Conservation (phyloP, 441 rosid species). For the Pelargonium australe region DNA sequence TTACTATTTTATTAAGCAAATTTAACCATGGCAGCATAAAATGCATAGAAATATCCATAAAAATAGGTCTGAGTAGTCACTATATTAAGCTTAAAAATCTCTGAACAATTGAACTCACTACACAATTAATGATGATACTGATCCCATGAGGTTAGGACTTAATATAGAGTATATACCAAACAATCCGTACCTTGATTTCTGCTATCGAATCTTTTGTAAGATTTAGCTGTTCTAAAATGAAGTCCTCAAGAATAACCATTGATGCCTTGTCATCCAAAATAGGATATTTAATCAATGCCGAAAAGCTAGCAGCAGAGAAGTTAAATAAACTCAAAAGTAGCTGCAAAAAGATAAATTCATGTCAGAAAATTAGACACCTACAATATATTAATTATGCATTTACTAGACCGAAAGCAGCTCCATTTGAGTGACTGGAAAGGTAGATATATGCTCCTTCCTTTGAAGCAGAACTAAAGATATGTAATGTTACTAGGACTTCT, state of each 20-base stretch:
- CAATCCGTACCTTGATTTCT: constrained; percentile 49
- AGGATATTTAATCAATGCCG: constrained; percentile 43
- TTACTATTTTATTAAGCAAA: not conserved
- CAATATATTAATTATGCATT: not conserved
- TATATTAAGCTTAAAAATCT: not conserved
- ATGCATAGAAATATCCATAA: not conserved
- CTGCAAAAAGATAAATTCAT: constrained; percentile 35
- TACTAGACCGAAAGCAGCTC: not conserved
- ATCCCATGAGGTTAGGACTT: not conserved
- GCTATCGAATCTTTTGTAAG: constrained; percentile 43
- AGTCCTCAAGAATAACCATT: constrained; percentile 39
- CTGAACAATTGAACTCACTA: not conserved
- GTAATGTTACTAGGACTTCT: not conserved
- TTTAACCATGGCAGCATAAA: constrained; percentile 3
- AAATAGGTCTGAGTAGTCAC: constrained; percentile 2
- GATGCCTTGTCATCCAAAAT: constrained; percentile 29
- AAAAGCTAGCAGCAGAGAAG: constrained; percentile 44
- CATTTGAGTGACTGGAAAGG: constrained; percentile 5
- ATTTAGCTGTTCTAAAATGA: constrained; percentile 53
- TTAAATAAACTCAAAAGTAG: constrained; percentile 53
- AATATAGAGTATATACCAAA: constrained; percentile 1
- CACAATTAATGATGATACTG: not conserved
- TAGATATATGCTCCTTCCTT: not conserved
- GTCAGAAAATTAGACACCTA: not conserved
- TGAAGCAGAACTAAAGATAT: not conserved